Evolutionary conservation across 257 asterid species (phyloP), one percentile per base, ranked within the genome.

Genomic region (Prunella vulgaris): DNA sequence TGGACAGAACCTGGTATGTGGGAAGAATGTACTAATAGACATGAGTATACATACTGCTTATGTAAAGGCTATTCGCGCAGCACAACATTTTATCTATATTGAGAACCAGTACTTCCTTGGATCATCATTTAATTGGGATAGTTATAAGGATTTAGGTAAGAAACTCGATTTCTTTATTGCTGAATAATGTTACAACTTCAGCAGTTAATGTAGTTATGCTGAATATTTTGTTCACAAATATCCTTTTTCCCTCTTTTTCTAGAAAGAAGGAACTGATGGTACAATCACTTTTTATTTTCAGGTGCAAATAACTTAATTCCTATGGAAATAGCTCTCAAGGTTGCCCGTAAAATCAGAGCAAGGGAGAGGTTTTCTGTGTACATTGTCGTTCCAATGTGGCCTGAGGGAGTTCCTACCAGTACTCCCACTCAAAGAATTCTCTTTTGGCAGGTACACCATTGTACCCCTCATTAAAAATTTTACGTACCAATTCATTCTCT

Each of bases 81-180:
- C 96, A 40, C 97, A 89, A 65, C 93, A 91, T 82, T 91, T 88
- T 76, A 91, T 91, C 70, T 91, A 91, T 74, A 88, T 91, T 12
- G 97, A 91, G 84, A 91, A 87, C 69, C 96, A 91, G 84, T 89
- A 89, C 82, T 92, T 92, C 85, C 90, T 92, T 27, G 97, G 97
- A 12, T 89, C 97, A 60, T 92, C 97, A 8, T 92, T 60, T 80
- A 87, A 84, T 48, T 92, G 97, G 97, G 61, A 58, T 76, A 80
- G 75, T 48, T 84, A 82, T 70, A 83, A 81, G 69, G 81, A 86
- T 64, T 77, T 89, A 70, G 97, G 97, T 91, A 64, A 85, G 87
- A 25, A 72, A 44, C 15, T n/a, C n/a, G 22, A 44, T 25, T 20
- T 10, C 6, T 64, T 12, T 62, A 5, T 25, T 21, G 28, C n/a